Evolutionary conservation across 1,139 yeast species (phyloP).

Genomic region (Candida neerlandica): DNA sequence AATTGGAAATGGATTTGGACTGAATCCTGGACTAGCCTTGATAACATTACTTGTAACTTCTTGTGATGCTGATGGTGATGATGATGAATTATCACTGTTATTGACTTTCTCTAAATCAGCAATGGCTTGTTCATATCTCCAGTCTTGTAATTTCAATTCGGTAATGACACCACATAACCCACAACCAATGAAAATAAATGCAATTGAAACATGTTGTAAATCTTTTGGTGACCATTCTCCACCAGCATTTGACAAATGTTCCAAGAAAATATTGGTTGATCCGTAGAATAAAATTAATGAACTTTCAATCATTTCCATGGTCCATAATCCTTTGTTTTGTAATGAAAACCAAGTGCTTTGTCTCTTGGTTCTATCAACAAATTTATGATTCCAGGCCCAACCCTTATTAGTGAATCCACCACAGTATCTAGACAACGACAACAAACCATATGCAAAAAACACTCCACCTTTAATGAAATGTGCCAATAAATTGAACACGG

Average conservation of each 20-base stretch:
- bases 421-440: constrained; percentile 80
- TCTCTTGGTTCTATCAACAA: constrained; percentile 23
- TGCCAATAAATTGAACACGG: constrained; percentile 81
- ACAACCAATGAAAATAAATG: constrained; percentile 90
- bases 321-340: constrained; percentile 59
- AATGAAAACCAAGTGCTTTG: constrained; percentile 25
- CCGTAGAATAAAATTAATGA: constrained; percentile 85
- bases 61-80: too few relatives aligned
- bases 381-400: constrained; percentile 86
- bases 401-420: constrained; percentile 79
- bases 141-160: constrained; percentile 56
- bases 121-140: constrained; percentile 48
- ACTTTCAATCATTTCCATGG: constrained; percentile 87
- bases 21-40: constrained; percentile 68
- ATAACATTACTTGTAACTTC: constrained; percentile 8
- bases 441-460: constrained; percentile 71
- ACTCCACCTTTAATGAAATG: constrained; percentile 97
- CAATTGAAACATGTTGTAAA: constrained; percentile 92
- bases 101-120: constrained; percentile 21
- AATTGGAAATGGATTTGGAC: constrained; percentile 92
- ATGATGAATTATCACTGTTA: too few relatives aligned
- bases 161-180: constrained; percentile 88
- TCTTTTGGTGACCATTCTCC: constrained; percentile 92
- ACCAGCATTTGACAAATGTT: constrained; percentile 73
- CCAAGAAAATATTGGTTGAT: constrained; percentile 81